These are phyloP conservation scores for Boletus subparvulus DNA, from an alignment of 768 basidiomycete genomes.

Conservation along the genomic window DNA sequence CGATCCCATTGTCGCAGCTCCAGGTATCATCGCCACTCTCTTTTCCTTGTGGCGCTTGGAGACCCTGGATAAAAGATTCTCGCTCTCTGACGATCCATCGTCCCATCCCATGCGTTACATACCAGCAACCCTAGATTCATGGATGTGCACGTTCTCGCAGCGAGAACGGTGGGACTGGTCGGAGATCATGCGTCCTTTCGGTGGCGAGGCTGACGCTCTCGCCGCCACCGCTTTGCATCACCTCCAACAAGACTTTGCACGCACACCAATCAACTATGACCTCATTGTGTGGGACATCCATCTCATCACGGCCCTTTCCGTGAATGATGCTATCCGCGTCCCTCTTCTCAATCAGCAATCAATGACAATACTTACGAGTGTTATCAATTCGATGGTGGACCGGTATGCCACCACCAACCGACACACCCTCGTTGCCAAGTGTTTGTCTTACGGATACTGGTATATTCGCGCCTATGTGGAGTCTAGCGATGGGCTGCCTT, in stretches of 20 bases:
- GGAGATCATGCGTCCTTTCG: slow-evolving; percentile 26
- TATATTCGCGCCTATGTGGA: slow-evolving; percentile 30
- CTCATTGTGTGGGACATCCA: slow-evolving; percentile 32
- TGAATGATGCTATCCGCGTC: slow-evolving; percentile 24
- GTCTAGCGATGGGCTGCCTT: slow-evolving; percentile 24
- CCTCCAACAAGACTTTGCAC: slow-evolving; percentile 25
- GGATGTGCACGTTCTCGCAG: slow-evolving; percentile 28
- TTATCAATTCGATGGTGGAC: slow-evolving; percentile 17
- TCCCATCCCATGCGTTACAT: slow-evolving; percentile 3
- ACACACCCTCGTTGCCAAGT: slow-evolving; percentile 20
- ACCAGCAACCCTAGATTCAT: slow-evolving; percentile 23
- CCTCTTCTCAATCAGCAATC: slow-evolving; percentile 24
- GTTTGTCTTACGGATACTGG: slow-evolving; percentile 31
- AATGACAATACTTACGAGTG: slow-evolving; percentile 16
- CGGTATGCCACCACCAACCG: slow-evolving; percentile 1
- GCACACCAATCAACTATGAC: slow-evolving; percentile 24
- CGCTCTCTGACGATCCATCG: slow-evolving; percentile 1
- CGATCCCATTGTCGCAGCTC: slow-evolving; percentile 15
- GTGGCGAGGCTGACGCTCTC: slow-evolving; percentile 14
- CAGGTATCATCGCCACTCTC: slow-evolving; percentile 18
- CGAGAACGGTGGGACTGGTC: slow-evolving; percentile 28
- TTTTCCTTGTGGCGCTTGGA: slow-evolving; percentile 32
- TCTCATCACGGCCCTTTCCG: slow-evolving; percentile 26
- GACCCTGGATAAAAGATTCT: slow-evolving; percentile 20
- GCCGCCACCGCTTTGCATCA: slow-evolving; percentile 26